Evolutionary conservation across 78 protist species (phyloP), one percentile per base, ranked within the genome.

Genomic region (Creolimax fragrantissima): DNA sequence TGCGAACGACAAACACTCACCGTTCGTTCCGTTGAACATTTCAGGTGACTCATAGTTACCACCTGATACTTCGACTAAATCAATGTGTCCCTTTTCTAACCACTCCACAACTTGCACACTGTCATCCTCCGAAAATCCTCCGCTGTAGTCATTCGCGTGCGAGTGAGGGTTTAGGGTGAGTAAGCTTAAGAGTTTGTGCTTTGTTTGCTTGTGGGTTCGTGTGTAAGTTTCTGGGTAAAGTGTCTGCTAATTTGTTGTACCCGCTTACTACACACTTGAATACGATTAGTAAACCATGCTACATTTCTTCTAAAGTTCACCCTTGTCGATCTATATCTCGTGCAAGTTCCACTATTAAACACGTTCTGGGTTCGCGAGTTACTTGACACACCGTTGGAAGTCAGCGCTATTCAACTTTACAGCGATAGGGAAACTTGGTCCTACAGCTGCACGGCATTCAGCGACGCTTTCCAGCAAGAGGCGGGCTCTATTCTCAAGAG

Each of bases 371-470:
- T n/a, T n/a, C n/a, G n/a, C n/a, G n/a, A n/a, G n/a, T n/a, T n/a
- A n/a, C n/a, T n/a, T n/a, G n/a, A n/a, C n/a, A n/a, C n/a, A n/a
- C n/a, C 37, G 41, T 24, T 89, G 94, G 11, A 93, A 89, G 88
- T 93, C 94, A 0, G 92, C 88, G 17, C 67, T 41, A 84, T 93
- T 93, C 81, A 93, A 6, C 89, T 93, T 93, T 7, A 93, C 88
- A n/a, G 42, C 41, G 3, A 93, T 42, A 4, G 35, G 86, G 2
- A 39, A 41, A 37, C 44, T 39, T 3, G 43, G 47, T n/a, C 92
- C 91, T 17, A 93, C 90, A 3, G 4, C 45, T 41, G 4, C 93
- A 35, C 92, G 85, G 35, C 11, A 6, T 11, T 42, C 89, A 43
- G 24, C n/a, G 88, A 67, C 4, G 4, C 47, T 43, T 35, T 74